These are phyloP conservation scores for Globisporangium apiculatum DNA, from an alignment of 352 stramenopile genomes.

Conservation along the genomic window DNA sequence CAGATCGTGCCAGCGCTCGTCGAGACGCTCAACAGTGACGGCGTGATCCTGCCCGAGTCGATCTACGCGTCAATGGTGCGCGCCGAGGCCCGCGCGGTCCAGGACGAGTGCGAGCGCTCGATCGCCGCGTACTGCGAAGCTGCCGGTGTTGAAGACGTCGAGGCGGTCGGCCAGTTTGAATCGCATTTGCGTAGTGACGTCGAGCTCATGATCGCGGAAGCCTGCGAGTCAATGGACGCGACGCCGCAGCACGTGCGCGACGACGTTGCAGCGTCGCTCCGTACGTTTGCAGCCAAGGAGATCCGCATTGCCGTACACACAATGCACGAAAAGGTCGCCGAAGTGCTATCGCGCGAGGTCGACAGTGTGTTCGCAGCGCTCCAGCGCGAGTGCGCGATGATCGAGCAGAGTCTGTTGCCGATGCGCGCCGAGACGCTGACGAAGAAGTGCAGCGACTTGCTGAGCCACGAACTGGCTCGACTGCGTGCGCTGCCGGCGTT, in stretches of 20 bases:
- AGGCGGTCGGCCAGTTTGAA: conserved; percentile 51
- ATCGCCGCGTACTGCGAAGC: conserved; percentile 68
- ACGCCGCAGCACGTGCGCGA: conserved; percentile 45
- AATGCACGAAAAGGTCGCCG: conserved; percentile 61
- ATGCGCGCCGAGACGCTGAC: conserved; percentile 48
- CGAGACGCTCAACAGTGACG: conserved; percentile 80
- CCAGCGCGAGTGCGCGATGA: conserved; percentile 40
- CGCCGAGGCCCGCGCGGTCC: conserved; percentile 55
- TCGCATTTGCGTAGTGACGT: conserved; percentile 46
- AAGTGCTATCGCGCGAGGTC: conserved; percentile 42
- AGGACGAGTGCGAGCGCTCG: conserved; percentile 49
- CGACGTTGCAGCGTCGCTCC: conserved; percentile 49
- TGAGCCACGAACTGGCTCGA: conserved; percentile 35
- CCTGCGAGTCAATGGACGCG: conserved; percentile 39
- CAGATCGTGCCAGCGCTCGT: conserved; percentile 74
- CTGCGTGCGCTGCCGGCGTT: conserved; percentile 44
- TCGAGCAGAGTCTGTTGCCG: conserved; percentile 53
- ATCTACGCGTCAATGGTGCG: conserved; percentile 86
- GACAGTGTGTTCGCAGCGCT: conserved; percentile 49
- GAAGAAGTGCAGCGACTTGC: conserved; percentile 40
- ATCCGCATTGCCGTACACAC: conserved; percentile 60
- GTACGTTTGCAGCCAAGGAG: conserved; percentile 51
- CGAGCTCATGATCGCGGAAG: conserved; percentile 46
- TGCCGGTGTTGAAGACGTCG: conserved; percentile 45
- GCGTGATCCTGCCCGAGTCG: conserved; percentile 85